Evolutionary conservation across 2,329 filamentous ascomycete species (phyloP), one percentile per base, ranked within the genome.

Genomic region (Trichoderma simmonsii): DNA sequence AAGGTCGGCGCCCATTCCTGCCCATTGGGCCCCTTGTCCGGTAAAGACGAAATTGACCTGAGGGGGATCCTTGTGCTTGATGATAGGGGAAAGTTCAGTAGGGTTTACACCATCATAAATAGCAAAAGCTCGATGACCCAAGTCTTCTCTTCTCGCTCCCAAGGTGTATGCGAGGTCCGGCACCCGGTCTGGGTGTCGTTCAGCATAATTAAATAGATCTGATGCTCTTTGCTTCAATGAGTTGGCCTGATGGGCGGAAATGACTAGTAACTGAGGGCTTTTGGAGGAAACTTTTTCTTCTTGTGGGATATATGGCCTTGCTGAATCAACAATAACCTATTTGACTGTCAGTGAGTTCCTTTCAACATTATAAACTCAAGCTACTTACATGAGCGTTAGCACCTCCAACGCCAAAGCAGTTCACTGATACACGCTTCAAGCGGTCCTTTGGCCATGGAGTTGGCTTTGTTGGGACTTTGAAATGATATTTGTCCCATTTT

Each of bases 391-490:
- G 82, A 2, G 78, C 80, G 65, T 82, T 83, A 1, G 79, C 70
- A 3, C 82, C 82, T 2, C 80, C 82, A 5, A 82, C 75, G 0
- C 81, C 81, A 63, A 82, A 83, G 4, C 75, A 77, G 60, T 81
- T 83, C 2, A 83, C 72, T 3, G 76, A 78, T 1, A 77, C 77
- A 3, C 75, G 65, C 12, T 76, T 73, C 0, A 11, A 26, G 1
- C 75, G 75, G 83, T 84, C 71, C 8, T 32, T 76, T 62, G 81
- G 82, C 80, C 81, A 83, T 1, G 79, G 77, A 3, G 72, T 68
- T 7, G 79, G 66, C 30, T 79, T 72, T 1, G 72, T 71, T 0
- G 81, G 81, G 6, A 83, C 80, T 1, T 57, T 74, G 12, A 82
- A 75, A 15, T 76, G 76, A 7, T 71, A 69, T 24, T 76, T 70